phyloP scores from a whole-genome alignment of 208 protist genomes.

The Wallacemonas sp. region DNA sequence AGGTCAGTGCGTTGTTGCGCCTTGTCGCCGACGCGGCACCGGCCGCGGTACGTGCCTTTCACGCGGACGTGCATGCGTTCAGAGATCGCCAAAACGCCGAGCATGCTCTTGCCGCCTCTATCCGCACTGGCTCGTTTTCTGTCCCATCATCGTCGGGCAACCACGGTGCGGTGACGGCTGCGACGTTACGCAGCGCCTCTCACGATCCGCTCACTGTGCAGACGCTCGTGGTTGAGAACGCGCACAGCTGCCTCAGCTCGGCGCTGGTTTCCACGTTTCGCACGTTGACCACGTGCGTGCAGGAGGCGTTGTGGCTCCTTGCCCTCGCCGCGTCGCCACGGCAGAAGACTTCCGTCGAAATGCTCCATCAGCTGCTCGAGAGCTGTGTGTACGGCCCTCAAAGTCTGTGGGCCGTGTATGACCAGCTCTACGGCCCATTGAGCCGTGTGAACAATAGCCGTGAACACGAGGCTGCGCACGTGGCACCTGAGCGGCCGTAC shows the following conservation, averaged over 20 bases:
- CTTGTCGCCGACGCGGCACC: conserved; percentile 6
- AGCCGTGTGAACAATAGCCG: neutral
- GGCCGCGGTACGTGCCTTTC: conserved; percentile 17
- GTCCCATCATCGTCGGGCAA: no score
- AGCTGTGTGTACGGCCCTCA: conserved; percentile 1
- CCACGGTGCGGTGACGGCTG: no score
- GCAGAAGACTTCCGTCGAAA: neutral
- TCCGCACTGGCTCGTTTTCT: conserved; percentile 37
- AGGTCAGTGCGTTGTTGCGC: conserved; percentile 1
- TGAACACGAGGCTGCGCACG: neutral
- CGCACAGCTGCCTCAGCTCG: neutral
- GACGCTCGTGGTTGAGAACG: neutral
- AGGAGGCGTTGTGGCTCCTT: neutral
- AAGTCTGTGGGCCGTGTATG: conserved; percentile 8
- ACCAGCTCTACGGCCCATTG: conserved; percentile 23
- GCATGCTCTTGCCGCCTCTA: conserved; percentile 37
- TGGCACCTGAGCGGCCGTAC: conserved; percentile 19
- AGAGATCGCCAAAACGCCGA: conserved; percentile 10
- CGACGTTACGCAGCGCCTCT: neutral
- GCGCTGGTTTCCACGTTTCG: neutral
- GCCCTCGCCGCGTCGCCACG: neutral
- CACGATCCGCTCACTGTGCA: neutral
- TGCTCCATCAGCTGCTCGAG: neutral
- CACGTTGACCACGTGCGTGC: neutral
- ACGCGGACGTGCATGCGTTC: conserved; percentile 18